Percentiles rank a stretch among this genome's conserved stretches.
Evolutionary conservation across 2,329 filamentous ascomycete genomes (phyloP).

Genomic region (Annulohypoxylon truncatum): DNA sequence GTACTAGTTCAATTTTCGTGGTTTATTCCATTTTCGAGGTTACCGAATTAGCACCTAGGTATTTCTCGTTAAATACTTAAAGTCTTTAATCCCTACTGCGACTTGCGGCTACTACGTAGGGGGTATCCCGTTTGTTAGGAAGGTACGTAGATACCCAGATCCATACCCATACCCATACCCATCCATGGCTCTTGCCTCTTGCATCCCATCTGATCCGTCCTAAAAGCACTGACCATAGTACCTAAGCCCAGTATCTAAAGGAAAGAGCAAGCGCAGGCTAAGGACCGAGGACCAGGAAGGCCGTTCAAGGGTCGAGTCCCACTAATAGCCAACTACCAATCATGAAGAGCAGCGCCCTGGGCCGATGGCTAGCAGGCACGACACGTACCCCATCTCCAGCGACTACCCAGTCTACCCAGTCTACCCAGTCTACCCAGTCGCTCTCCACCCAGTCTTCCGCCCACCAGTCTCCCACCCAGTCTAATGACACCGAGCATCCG

Average conservation of each 20-base stretch:
- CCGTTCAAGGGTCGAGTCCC: constrained; percentile 40
- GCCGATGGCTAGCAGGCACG: constrained; percentile 47
- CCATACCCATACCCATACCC: neutral
- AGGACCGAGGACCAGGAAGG: constrained; percentile 41
- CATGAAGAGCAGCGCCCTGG: constrained; percentile 45
- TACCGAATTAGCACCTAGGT: neutral
- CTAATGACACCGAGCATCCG: constrained; percentile 44
- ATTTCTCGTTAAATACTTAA: neutral
- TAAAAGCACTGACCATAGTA: constrained; percentile 8
- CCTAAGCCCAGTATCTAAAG: constrained; percentile 5
- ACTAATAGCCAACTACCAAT: constrained; percentile 38
- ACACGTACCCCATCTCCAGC: constrained; percentile 42
- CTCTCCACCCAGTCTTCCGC: neutral
- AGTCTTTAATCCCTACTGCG: neutral
- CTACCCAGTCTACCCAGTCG: neutral
- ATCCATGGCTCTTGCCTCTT: neutral
- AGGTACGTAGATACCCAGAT: constrained; percentile 5
- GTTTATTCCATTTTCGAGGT: constrained; percentile 1
- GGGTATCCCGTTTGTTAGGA: constrained; percentile 13
- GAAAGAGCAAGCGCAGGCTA: constrained; percentile 19
- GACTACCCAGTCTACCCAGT: constrained; percentile 22
- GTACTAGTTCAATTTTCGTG: neutral
- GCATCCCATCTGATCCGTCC: neutral
- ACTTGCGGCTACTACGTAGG: neutral
- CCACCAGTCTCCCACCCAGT: neutral